These are phyloP conservation scores for Sordaria brevicollis DNA, from an alignment of 495 filamentous ascomycete genomes.

Conservation along the genomic window DNA sequence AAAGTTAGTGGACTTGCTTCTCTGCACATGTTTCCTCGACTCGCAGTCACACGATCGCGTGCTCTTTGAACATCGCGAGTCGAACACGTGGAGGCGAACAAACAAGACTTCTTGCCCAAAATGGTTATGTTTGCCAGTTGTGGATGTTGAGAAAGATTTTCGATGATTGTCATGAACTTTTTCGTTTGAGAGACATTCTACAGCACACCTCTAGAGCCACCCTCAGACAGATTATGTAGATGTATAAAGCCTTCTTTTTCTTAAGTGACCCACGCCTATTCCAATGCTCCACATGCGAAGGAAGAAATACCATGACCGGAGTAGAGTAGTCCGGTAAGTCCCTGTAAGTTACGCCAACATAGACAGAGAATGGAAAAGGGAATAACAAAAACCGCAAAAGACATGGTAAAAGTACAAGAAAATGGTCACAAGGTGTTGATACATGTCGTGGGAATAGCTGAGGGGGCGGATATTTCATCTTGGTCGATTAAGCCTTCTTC, in stretches of 20 bases:
- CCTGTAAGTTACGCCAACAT: not conserved
- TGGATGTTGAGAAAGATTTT: not conserved
- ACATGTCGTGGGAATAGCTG: not conserved
- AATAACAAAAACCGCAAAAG: not conserved
- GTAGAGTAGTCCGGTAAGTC: not conserved
- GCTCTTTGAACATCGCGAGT: not conserved
- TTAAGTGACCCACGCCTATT: constrained; percentile 1
- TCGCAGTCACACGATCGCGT: not conserved
- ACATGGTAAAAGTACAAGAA: not conserved
- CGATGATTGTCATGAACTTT: not conserved
- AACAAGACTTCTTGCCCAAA: not conserved
- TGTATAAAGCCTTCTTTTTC: constrained; percentile 3
- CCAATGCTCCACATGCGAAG: constrained; percentile 7
- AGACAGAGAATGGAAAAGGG: not conserved
- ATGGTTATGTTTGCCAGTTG: not conserved
- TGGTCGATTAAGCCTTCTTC: constrained; percentile 3
- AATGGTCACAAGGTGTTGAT: constrained; percentile 5
- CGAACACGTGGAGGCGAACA: not conserved
- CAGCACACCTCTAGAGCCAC: constrained; percentile 1
- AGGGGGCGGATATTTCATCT: not conserved
- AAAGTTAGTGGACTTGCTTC: not conserved
- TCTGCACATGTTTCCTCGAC: not conserved
- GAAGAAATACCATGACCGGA: constrained; percentile 1
- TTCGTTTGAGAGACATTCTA: constrained; percentile 3
- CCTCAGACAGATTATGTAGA: constrained; percentile 4